Conservation (phyloP, 305 asterid genomes). For the Coffea humblotiana region DNA sequence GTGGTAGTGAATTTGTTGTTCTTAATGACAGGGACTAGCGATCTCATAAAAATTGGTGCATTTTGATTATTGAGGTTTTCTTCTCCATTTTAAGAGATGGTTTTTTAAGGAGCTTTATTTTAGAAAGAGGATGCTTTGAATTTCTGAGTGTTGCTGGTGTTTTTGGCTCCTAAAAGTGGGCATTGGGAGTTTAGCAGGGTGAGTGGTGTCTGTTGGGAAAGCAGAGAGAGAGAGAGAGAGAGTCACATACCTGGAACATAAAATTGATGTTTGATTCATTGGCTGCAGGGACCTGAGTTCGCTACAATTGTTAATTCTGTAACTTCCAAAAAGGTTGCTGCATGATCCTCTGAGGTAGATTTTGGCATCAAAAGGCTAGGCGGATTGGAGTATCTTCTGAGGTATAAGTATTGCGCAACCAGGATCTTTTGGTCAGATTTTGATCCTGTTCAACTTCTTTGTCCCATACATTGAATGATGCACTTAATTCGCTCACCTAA, state of each 20-base stretch:
- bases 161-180: not conserved
- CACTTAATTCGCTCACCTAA: conserved; percentile 7
- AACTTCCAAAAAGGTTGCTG: conserved; percentile 85
- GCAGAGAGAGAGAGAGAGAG: not conserved
- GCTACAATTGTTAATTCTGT: conserved; percentile 84
- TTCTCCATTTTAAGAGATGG: not conserved
- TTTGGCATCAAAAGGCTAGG: conserved; percentile 19
- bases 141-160: not conserved
- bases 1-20: no score
- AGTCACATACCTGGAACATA: not conserved
- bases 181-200: not conserved
- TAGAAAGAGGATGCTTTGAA: not conserved
- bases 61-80: not conserved
- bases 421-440: conserved; percentile 25
- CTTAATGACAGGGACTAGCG: conserved; percentile 1
- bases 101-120: not conserved
- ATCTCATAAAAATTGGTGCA: not conserved
- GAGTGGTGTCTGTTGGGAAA: not conserved
- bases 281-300: conserved; percentile 79
- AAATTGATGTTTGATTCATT: conserved; percentile 16
- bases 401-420: conserved; percentile 21
- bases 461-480: conserved; percentile 3
- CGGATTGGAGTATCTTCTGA: conserved; percentile 35
- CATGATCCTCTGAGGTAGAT: conserved; percentile 36
- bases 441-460: conserved; percentile 8